Evolutionary conservation across 208 protist genomes (phyloP), one percentile per base, ranked within the genome.

Genomic region (Acanthamoeba divionensis): DNA sequence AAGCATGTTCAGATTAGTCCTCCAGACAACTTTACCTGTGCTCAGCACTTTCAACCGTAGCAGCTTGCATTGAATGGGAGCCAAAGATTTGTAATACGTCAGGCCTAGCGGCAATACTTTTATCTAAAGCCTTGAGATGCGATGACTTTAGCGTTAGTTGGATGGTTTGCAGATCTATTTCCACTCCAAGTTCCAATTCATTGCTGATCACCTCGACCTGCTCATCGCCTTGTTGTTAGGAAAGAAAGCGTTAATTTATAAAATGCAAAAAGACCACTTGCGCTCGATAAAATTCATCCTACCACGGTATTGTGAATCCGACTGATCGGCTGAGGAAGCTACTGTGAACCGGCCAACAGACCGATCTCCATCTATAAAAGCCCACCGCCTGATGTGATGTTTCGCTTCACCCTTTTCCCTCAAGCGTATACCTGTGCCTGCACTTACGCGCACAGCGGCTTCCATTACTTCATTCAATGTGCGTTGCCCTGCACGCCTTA

Each of bases 401-500:
- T 54, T 44, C 12, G 44, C 36, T 18, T 90, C 65, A 3, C 31
- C 80, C 6, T 8, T 2, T 29, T n/a, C 18, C 62, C 87, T 26
- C 48, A 66, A 54, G 13, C 77, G 3, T 13, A 55, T 63, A 55
- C 89, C 88, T 2, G 89, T 92, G 36, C 31, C 36, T 15, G 91
- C 67, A 5, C 82, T 55, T 62, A 95, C 90, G n/a, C 92, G 89
- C 26, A 95, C 85, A 36, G 89, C 91, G 29, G 77, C 60, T 36
- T 95, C 89, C 71, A 95, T 82, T 21, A 94, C 77, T 24, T 92
- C 66, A 52, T 54, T 57, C 44, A 95, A 80, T 13, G 62, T 47
- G 9, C 31, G 24, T 38, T 94, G 71, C 0, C 79, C 45, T 36
- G 57, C 48, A 29, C 44, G 29, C 12, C 62, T 24, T n/a, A 91